These are phyloP conservation scores for cucumber (Cucumis sativus) DNA, from an alignment of 306 rosid species.

Conservation along the genomic window DNA sequence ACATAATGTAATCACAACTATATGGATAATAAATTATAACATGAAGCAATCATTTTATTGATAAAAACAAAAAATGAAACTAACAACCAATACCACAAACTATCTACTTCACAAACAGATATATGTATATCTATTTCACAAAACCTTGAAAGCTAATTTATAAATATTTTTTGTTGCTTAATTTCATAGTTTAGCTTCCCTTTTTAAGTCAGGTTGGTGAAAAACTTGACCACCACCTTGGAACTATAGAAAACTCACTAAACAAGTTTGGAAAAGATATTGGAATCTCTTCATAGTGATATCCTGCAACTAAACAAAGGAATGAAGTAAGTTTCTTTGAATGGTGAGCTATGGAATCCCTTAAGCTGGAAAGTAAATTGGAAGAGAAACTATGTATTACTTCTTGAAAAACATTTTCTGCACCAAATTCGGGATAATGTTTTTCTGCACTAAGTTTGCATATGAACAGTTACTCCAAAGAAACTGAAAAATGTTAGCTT, in stretches of 20 bases:
- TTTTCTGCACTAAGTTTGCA: too few species aligned
- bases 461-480: too few species aligned
- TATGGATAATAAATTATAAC: too few species aligned
- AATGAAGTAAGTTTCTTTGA: slow-evolving; percentile 55
- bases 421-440: too few species aligned
- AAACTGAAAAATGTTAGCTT: too few species aligned
- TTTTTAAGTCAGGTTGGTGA: slow-evolving; percentile 63
- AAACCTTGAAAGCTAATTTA: neutral
- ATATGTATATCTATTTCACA: neutral
- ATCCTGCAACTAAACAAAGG: slow-evolving; percentile 79
- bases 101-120: too few species aligned
- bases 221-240: slow-evolving; percentile 72
- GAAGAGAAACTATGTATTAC: neutral
- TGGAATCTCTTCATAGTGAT: slow-evolving; percentile 89
- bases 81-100: too few species aligned
- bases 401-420: neutral
- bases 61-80: too few species aligned
- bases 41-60: too few species aligned
- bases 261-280: slow-evolving; percentile 63
- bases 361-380: slow-evolving; percentile 17
- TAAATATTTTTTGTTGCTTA: neutral
- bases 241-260: slow-evolving; percentile 75
- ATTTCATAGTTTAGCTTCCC: slow-evolving; percentile 14
- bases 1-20: too few species aligned
- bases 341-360: slow-evolving; percentile 45